Evolutionary conservation across 2,329 filamentous ascomycete species (phyloP).

Genomic region (Leptographium lundbergii): DNA sequence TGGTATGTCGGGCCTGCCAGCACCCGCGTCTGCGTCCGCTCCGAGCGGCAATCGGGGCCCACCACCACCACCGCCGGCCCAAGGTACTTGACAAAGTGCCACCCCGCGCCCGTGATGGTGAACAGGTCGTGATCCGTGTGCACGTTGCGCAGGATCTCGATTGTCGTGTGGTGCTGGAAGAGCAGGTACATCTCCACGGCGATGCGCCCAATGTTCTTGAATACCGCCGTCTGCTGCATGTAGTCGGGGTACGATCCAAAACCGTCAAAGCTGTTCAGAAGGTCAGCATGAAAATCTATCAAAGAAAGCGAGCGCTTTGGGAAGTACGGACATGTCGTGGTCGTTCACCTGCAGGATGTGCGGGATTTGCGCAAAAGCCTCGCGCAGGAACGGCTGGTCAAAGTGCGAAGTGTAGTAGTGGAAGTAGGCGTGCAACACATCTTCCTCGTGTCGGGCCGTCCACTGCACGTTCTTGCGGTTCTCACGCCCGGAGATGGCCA

Average conservation of each 20-base stretch:
- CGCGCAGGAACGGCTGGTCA: conserved; percentile 85
- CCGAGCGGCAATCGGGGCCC: conserved; percentile 82
- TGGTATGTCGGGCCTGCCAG: conserved; percentile 96
- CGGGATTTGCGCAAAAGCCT: conserved; percentile 95
- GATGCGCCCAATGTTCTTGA: conserved; percentile 94
- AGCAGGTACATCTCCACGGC: conserved; percentile 96
- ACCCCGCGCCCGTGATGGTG: conserved; percentile 91
- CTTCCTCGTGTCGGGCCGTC: conserved; percentile 91
- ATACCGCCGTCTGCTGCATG: conserved; percentile 95
- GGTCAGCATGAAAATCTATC: not conserved
- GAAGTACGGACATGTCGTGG: conserved; percentile 62
- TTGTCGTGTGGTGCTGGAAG: conserved; percentile 94
- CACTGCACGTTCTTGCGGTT: conserved; percentile 81
- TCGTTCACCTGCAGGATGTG: conserved; percentile 89
- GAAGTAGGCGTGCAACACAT: conserved; percentile 92
- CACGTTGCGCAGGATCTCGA: conserved; percentile 84
- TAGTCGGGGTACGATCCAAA: conserved; percentile 96
- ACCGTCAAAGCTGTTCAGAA: conserved; percentile 64
- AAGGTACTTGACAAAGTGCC: conserved; percentile 97
- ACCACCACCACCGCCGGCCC: conserved; percentile 84
- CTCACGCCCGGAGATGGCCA: conserved; percentile 83
- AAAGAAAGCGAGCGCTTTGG: not conserved
- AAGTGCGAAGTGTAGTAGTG: conserved; percentile 99
- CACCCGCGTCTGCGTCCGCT: conserved; percentile 80
- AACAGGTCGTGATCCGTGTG: conserved; percentile 84